Evolutionary conservation across 495 filamentous ascomycete genomes (phyloP).

Genomic region (Xylaria scruposa): DNA sequence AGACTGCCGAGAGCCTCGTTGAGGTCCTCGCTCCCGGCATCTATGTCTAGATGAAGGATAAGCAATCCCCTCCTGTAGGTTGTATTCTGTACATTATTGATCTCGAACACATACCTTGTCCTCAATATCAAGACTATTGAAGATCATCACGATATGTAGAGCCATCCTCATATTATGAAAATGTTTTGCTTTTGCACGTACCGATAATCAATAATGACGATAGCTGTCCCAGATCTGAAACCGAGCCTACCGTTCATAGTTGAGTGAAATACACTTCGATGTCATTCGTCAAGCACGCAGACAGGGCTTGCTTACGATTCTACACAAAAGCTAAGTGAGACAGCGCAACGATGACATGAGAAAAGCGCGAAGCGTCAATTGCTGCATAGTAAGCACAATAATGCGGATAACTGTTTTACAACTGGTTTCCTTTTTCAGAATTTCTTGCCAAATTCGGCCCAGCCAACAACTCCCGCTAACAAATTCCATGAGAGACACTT

Average conservation of each 20-base stretch:
- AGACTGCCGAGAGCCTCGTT: neutral
- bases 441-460: neutral
- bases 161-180: neutral
- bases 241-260: neutral
- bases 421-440: neutral
- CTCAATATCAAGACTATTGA: neutral
- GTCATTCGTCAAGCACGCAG: too few relatives aligned
- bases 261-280: neutral
- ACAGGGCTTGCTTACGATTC: neutral
- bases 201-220: neutral
- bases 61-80: too few relatives aligned
- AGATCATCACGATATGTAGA: neutral
- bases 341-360: neutral
- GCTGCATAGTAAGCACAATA: neutral
- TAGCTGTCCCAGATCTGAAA: neutral
- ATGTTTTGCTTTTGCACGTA: neutral
- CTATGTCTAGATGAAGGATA: neutral
- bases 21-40: neutral
- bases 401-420: conserved; percentile 20
- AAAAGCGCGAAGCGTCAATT: conserved; percentile 22
- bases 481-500: conserved; percentile 6
- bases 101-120: neutral
- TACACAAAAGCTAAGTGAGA: neutral
- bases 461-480: conserved; percentile 25
- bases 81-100: too few relatives aligned